Base-by-base conservation (phyloP, 345 rosid species). In the Murraya koenigii region DNA sequence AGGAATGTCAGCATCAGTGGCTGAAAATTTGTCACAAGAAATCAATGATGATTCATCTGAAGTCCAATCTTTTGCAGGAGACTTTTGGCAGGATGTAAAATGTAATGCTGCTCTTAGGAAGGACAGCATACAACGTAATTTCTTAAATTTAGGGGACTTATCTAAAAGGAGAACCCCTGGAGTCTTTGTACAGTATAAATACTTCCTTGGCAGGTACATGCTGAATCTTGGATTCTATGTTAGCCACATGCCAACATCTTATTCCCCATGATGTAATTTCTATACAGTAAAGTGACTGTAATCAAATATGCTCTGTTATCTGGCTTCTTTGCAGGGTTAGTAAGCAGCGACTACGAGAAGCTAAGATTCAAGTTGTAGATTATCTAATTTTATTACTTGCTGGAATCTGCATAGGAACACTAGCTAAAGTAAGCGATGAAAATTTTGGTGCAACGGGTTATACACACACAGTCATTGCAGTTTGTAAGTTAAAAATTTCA, bases 351-450 rank as follows among this genome's bases (percentile, higher is more conserved):
- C 86, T 97, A 49, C 87, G 99, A 77, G 99, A 97, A 73, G 91
- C 97, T 62, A 92, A 93, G 82, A 86, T 94, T 68, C 89, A 92
- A 80, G 98, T 90, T 60, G 97, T 97, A 79, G 99, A 97, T 87
- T 97, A 79, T 84, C 86, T 94, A 54, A 97, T 97, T 71, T 84
- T 97, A 73, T 82, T 93, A 80, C 89, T 94, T 33, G 97, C 99
- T 49, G 99, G 99, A 82, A 89, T 97, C 83, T 97, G 98, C 87
- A 88, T 94, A 85, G 99, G 99, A 83, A 94, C 97, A 3, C 90
- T 97, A 60, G 99, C 97, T 65, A 91, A 97, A 94, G 97, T 97
- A 77, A 93, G 90, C 23, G 99, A 94, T n/a, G 99, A 94, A 89
- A 94, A 97, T 35, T 97, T 94, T 79, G 99, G 99, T 44, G 90